These are phyloP conservation scores for Babjeviella inositovora DNA, from an alignment of 805 yeast species.

Conservation along the genomic window DNA sequence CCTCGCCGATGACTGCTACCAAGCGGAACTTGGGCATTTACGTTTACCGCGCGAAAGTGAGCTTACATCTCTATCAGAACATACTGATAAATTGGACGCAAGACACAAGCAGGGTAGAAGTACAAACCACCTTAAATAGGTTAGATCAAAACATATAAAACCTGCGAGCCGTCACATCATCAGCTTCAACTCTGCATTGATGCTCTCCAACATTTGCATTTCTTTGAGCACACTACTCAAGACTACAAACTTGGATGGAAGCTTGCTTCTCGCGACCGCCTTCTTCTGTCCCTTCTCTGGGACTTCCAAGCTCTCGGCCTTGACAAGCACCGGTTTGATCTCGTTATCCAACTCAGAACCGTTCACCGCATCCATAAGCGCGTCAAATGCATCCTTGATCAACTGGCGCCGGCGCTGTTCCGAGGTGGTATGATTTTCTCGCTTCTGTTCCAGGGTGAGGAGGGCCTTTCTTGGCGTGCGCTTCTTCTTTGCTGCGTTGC, in stretches of 20 bases:
- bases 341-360: neutral
- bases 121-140: no score
- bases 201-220: conserved; percentile 7
- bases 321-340: neutral
- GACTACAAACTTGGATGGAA: conserved; percentile 8
- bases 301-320: no score
- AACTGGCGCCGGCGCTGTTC: conserved; percentile 18
- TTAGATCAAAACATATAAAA: no score
- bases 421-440: conserved; percentile 15
- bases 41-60: no score
- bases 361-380: conserved; percentile 10
- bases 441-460: conserved; percentile 14
- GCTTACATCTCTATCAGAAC: no score
- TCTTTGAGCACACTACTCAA: conserved; percentile 9
- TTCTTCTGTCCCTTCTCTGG: conserved; percentile 3
- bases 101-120: no score
- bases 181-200: conserved; percentile 6
- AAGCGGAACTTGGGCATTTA: no score
- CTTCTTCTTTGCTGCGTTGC: neutral
- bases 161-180: no score
- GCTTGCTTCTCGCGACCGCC: conserved; percentile 2
- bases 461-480: conserved; percentile 4
- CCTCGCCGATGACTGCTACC: no score
- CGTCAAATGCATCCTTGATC: conserved; percentile 18
- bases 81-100: no score